phyloP scores from a whole-genome alignment of 306 rosid genomes.

The Sophora flavescens region DNA sequence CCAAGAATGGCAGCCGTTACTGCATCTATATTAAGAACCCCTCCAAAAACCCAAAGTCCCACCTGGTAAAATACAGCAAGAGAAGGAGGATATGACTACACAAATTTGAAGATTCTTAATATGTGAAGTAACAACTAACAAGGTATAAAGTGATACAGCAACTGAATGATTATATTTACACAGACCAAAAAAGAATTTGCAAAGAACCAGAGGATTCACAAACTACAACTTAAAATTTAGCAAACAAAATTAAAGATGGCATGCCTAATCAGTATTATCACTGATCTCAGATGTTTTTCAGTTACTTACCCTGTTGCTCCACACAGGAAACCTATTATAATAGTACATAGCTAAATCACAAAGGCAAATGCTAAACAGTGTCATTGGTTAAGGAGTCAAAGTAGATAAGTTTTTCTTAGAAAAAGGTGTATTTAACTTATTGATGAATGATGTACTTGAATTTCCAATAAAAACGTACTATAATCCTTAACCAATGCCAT shows the following conservation, averaged over 20 bases:
- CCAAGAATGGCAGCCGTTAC: constrained; percentile 97
- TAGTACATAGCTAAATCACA: no score
- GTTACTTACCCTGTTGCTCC: background rate
- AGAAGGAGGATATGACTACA: constrained; percentile 20
- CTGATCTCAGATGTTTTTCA: background rate
- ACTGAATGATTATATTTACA: constrained; percentile 1
- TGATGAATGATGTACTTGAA: no score
- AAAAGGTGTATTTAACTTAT: no score
- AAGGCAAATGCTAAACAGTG: no score
- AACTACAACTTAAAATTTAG: constrained; percentile 27
- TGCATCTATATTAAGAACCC: constrained; percentile 77
- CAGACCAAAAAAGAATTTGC: constrained; percentile 3
- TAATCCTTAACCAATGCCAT: no score
- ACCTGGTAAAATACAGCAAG: constrained; percentile 60
- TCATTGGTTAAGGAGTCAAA: no score
- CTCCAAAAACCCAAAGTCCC: constrained; percentile 98
- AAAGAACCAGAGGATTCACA: constrained; percentile 24
- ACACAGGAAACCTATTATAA: background rate
- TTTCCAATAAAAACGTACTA: no score
- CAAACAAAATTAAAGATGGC: background rate
- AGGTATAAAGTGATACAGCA: constrained; percentile 7
- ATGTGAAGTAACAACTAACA: background rate
- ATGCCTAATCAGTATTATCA: background rate
- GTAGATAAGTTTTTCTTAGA: no score
- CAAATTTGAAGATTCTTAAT: background rate